Evolutionary conservation across 2,329 filamentous ascomycete genomes (phyloP).

Genomic region (Aspergillus sp.): DNA sequence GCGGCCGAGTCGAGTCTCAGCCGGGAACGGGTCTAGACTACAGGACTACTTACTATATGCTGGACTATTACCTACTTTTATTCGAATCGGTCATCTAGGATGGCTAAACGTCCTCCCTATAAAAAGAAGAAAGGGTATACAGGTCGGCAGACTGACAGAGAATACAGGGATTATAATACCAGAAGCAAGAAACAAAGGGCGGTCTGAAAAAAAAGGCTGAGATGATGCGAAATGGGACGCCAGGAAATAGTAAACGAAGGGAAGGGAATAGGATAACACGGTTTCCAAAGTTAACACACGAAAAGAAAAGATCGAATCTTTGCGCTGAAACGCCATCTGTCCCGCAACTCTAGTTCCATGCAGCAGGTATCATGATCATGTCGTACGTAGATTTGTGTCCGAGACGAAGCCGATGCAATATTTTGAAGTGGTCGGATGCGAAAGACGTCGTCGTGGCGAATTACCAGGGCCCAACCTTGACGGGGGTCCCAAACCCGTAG

Average conservation of each 20-base stretch:
- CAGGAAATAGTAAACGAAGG: slow-evolving; percentile 4
- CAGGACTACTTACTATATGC: no score
- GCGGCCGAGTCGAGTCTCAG: no score
- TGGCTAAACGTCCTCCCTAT: no score
- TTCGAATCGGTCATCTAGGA: no score
- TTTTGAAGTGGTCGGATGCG: slow-evolving; percentile 2
- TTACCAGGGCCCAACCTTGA: slow-evolving; percentile 50
- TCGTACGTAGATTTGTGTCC: slow-evolving; percentile 26
- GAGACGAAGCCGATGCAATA: not conserved
- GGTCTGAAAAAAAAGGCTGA: slow-evolving; percentile 2
- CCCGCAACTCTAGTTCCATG: slow-evolving; percentile 33
- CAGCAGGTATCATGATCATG: slow-evolving; percentile 37
- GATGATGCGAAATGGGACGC: slow-evolving; percentile 1
- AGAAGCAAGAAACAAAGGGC: no score
- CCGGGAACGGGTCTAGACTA: no score
- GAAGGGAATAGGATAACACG: no score
- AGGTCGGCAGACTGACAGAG: no score
- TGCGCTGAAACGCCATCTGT: slow-evolving; percentile 31
- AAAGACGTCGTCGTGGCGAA: slow-evolving; percentile 1
- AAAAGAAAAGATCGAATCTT: slow-evolving; percentile 14
- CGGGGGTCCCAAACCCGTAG: slow-evolving; percentile 45
- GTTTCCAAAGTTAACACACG: slow-evolving; percentile 6
- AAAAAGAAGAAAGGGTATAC: no score
- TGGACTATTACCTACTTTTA: no score
- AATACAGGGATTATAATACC: no score